Evolutionary conservation across 2,329 filamentous ascomycete species (phyloP).

Genomic region (Trichoderma harzianum): DNA sequence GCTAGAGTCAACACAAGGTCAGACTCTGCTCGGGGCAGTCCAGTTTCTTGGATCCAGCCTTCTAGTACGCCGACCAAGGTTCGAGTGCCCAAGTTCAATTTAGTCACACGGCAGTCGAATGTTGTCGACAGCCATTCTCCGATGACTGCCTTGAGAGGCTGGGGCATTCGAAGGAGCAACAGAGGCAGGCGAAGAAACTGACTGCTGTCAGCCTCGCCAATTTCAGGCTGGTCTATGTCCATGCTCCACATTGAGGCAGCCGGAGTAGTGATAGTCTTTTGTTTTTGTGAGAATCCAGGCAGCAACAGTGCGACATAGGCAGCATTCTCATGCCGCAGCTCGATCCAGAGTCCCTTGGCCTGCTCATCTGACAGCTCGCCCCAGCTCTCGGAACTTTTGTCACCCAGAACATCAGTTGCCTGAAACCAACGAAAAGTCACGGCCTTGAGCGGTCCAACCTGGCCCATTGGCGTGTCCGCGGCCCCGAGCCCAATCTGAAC

Average conservation of each 20-base stretch:
- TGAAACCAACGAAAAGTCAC: conserved; percentile 49
- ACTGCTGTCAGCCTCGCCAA: conserved; percentile 18
- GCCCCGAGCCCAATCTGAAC: conserved; percentile 51
- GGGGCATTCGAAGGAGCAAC: conserved; percentile 54
- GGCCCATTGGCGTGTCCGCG: conserved; percentile 38
- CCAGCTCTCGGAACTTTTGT: conserved; percentile 23
- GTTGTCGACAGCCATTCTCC: conserved; percentile 50
- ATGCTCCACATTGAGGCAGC: conserved; percentile 22
- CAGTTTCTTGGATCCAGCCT: conserved; percentile 44
- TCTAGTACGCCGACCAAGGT: conserved; percentile 51
- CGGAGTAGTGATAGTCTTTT: not conserved
- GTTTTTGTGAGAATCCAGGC: conserved; percentile 32
- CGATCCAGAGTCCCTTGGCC: conserved; percentile 41
- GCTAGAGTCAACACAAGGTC: conserved; percentile 52
- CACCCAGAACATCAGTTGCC: conserved; percentile 32
- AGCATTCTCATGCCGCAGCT: conserved; percentile 52
- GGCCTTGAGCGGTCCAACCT: conserved; percentile 42
- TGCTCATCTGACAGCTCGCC: conserved; percentile 24
- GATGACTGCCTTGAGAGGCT: conserved; percentile 47
- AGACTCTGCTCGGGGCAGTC: conserved; percentile 32
- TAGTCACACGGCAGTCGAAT: conserved; percentile 55
- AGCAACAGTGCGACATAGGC: conserved; percentile 50
- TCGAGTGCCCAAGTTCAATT: conserved; percentile 48
- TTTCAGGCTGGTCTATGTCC: conserved; percentile 20
- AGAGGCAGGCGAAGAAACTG: conserved; percentile 50